A percentile compares a stretch with the other conserved stretches of the same genome.
phyloP scores from a whole-genome alignment of 2,329 filamentous ascomycete genomes.

The Alternaria ethzedia region DNA sequence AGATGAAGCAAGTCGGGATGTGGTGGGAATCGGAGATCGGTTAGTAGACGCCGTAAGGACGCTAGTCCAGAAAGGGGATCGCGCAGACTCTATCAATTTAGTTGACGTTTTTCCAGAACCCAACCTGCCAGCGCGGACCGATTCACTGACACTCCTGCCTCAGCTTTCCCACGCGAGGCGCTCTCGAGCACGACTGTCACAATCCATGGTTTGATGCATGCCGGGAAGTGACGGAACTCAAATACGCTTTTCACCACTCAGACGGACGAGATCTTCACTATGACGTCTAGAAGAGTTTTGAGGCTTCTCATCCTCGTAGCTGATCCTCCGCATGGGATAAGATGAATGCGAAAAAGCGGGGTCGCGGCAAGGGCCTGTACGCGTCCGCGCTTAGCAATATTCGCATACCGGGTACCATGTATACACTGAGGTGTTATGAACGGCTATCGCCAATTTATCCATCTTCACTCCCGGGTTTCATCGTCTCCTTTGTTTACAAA shows the following conservation, averaged over 20 bases:
- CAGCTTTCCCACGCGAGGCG: not conserved
- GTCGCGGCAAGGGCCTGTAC: constrained; percentile 2
- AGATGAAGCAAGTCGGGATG: not conserved
- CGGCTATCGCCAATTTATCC: not conserved
- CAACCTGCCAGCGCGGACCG: not conserved
- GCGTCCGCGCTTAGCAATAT: not conserved
- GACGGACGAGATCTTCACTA: not conserved
- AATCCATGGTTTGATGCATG: not conserved
- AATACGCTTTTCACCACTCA: not conserved
- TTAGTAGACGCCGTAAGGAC: not conserved
- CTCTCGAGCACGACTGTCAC: not conserved
- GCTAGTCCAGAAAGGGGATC: not conserved
- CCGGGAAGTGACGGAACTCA: not conserved
- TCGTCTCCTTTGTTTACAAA: not conserved
- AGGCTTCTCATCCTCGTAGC: constrained; percentile 5
- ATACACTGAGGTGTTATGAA: not conserved
- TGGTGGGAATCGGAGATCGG: not conserved
- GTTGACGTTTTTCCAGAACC: not conserved
- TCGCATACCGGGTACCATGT: constrained; percentile 1
- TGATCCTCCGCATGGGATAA: constrained; percentile 11
- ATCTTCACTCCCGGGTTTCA: not conserved
- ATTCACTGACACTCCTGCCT: not conserved
- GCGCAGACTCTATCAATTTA: not conserved
- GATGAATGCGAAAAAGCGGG: constrained; percentile 13
- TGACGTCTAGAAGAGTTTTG: constrained; percentile 1